Evolutionary conservation across 169 alveolate genomes (phyloP).

Genomic region (Plasmodium knowlesi): DNA sequence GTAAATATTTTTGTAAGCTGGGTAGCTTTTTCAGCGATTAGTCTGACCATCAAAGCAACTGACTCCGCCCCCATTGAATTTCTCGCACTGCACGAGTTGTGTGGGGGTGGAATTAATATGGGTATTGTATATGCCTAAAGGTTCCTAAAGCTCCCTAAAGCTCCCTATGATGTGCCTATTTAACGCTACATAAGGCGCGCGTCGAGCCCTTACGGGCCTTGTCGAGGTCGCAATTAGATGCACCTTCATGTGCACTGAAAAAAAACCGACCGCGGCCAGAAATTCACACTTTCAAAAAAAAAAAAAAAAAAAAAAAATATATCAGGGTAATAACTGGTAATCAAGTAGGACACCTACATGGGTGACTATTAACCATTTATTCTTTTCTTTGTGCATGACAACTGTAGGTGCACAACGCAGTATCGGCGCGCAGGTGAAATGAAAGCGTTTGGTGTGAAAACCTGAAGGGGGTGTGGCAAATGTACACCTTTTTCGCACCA

Average conservation of each 20-base stretch:
- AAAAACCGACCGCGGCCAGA: neutral
- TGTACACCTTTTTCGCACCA: neutral
- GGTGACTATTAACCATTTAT: neutral
- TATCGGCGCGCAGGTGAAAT: neutral
- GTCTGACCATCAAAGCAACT: too few relatives aligned
- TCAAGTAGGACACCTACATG: neutral
- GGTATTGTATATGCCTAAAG: neutral
- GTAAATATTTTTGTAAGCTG: neutral
- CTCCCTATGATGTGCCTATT: neutral
- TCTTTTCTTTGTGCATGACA: neutral
- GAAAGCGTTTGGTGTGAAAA: neutral
- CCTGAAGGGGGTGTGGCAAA: neutral
- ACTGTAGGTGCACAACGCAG: neutral
- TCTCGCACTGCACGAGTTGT: neutral
- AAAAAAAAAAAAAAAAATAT: too few relatives aligned
- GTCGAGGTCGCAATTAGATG: neutral
- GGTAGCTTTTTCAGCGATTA: neutral
- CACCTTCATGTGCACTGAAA: neutral
- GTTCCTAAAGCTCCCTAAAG: neutral
- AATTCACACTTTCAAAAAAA: neutral
- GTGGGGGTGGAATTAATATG: neutral
- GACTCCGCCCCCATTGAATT: neutral
- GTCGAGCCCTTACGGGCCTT: neutral
- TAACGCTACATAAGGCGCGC: neutral
- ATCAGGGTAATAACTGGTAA: neutral